Evolutionary conservation across 2,329 filamentous ascomycete species (phyloP).

Genomic region (Tothia fuscella): DNA sequence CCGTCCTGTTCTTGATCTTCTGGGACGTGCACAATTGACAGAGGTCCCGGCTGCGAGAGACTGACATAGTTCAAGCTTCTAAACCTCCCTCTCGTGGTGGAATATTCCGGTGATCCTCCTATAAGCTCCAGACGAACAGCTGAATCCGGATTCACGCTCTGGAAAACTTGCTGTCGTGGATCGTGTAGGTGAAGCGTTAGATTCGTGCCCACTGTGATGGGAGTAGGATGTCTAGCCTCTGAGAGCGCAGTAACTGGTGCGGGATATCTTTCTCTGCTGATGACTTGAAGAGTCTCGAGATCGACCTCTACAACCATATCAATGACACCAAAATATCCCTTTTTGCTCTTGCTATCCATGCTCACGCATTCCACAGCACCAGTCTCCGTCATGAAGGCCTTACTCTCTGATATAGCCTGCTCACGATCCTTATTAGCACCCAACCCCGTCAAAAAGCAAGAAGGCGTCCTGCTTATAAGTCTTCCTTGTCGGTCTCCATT

Average conservation of each 20-base stretch:
- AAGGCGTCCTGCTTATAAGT: conserved; percentile 52
- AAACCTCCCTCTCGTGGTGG: too few species aligned
- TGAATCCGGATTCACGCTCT: conserved; percentile 14
- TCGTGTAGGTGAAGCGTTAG: conserved; percentile 76
- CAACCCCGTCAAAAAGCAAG: conserved; percentile 46
- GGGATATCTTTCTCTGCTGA: conserved; percentile 61
- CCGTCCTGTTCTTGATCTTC: conserved; percentile 42
- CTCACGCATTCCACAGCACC: conserved; percentile 70
- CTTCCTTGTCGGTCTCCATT: conserved; percentile 37
- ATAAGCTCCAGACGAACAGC: conserved; percentile 3
- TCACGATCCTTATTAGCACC: conserved; percentile 27
- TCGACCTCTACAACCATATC: conserved; percentile 72
- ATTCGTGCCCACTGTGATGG: conserved; percentile 75
- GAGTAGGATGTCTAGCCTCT: conserved; percentile 49
- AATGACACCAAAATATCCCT: conserved; percentile 70
- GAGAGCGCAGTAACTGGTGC: conserved; percentile 79
- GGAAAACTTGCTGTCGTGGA: conserved; percentile 39
- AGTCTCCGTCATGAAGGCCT: conserved; percentile 55
- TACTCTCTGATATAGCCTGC: conserved; percentile 30
- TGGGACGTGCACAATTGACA: conserved; percentile 71
- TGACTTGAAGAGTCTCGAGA: conserved; percentile 56
- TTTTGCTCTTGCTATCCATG: conserved; percentile 54
- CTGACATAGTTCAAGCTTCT: conserved; percentile 48
- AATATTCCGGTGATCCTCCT: background rate
- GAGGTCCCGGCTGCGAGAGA: conserved; percentile 66